Evolutionary conservation across 2,329 filamentous ascomycete genomes (phyloP), one percentile per base, ranked within the genome.

Genomic region (Penicillium verrucosum): DNA sequence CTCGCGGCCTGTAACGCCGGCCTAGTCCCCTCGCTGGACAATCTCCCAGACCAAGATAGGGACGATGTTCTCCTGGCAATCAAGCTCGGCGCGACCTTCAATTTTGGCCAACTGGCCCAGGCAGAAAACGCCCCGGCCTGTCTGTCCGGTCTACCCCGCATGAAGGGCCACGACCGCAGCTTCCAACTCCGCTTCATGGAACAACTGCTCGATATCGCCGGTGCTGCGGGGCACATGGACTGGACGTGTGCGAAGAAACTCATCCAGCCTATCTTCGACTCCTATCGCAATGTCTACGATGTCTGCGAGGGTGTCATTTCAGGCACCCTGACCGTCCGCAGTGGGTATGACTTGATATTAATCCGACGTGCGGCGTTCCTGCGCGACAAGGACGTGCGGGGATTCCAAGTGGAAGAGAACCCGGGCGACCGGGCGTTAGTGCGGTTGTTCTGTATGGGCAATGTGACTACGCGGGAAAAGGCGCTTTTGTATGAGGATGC

Each of bases 111-210:
- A 38, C 29, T 63, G 27, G 56, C 53, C 14, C 56, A 61, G 42
- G 56, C 56, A 4, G 60, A 61, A 42, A 62, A 59, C 32, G 59
- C 42, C 5, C 60, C 60, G 1, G 59, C 41, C 16, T 55, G 44
- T n/a, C 29, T 61, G 27, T 43, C 54, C 10, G 44, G 48, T 34
- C 37, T 63, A 21, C 42, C 32, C 18, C 50, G 34, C 25, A 54
- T 60, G 53, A 34, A 49, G 27, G 37, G 32, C n/a, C 41, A 30
- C 12, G 34, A 44, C 9, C 53, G 51, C 25, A 56, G 54, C 34
- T 61, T 62, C 23, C 51, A 47, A n/a, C 44, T 62, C 3, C 53
- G 58, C 14, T 62, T 62, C 23, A 62, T 62, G 58, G 56, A 61
- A 34, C 56, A 62, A 25, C 7, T 62, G 40, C 47, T 62, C 5